A percentile compares a stretch with the other conserved stretches of the same genome.
These are phyloP conservation scores for Thalia dealbata DNA, from an alignment of 176 grass and related monocot species.

Conservation along the genomic window DNA sequence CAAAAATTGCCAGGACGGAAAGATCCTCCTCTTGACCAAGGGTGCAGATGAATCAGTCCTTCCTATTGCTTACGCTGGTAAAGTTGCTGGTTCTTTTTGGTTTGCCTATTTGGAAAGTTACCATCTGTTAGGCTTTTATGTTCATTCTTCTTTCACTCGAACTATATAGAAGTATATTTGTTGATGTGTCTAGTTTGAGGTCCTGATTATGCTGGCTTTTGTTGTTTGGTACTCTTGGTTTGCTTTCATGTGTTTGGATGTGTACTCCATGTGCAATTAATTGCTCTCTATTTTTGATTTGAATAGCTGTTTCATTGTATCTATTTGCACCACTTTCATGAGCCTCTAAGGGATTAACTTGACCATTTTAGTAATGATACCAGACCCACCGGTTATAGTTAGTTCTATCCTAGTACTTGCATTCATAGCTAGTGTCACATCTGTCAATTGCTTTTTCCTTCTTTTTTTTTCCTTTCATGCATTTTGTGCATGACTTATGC, in stretches of 20 bases:
- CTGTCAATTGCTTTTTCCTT: background rate
- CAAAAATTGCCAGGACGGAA: conserved; percentile 46
- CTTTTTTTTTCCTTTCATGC: background rate
- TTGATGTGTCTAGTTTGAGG: background rate
- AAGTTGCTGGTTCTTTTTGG: conserved; percentile 19
- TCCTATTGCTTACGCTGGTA: conserved; percentile 55
- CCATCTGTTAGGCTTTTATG: background rate
- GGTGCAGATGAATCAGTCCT: conserved; percentile 88
- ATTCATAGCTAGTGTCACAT: background rate
- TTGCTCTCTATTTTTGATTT: no score
- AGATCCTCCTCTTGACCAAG: conserved; percentile 68
- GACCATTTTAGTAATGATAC: background rate
- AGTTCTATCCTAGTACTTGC: background rate
- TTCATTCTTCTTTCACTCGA: background rate
- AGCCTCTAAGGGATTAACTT: no score
- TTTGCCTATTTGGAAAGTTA: conserved; percentile 10
- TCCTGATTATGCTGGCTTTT: no score
- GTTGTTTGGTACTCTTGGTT: no score
- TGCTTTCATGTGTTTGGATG: no score
- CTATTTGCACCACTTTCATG: no score
- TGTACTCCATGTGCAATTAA: no score
- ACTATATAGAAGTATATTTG: no score
- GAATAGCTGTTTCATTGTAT: no score
- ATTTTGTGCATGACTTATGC: no score
- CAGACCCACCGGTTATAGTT: background rate